Base-by-base conservation (phyloP, 2,329 filamentous ascomycete genomes). In the Claviceps lovelessii region DNA sequence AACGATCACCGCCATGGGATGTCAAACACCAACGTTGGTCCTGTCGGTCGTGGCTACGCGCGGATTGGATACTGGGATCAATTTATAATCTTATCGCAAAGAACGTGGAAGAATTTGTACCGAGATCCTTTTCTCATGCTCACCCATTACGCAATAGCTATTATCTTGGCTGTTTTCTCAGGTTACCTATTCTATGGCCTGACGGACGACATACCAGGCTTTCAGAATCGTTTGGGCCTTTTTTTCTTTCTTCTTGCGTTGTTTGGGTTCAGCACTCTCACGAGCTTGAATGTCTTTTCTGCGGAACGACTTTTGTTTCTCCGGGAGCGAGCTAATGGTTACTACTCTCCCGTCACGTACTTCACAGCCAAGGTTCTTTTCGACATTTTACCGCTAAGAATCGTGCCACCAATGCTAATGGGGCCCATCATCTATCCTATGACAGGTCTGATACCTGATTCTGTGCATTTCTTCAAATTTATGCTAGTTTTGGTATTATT, bases 61-160 rank as follows among this genome's bases (percentile, higher is more conserved):
- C 88, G 93, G 56, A 78, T 96, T 55, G 84, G 91, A 49, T 84
- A 90, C 60, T 63, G 79, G 9, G 78, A 85, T 47, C 93, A 98
- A 68, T 97, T 98, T 69, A 65, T 84, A 54, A 96, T 98, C 61
- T 76, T 98, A 13, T 95, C 91, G 0, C 79, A 84, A 63, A 83
- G 93, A 49, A 98, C 93, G 0, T 98, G 91, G 91, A 90, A 87
- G 65, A 98, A 98, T 65, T 77, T 98, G 7, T 97, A 98, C 73
- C 84, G 93, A 55, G 96, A 98, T 68, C 93, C 93, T 1, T 90
- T 97, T 80, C 75, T 98, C 57, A 98, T 98, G 93, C 79, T 98
- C 56, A 96, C 90, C 0, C 93, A 98, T 71, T 98, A 97, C 66
- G 93, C 93, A 42, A 97, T 96, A 61, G 90, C 93, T 8, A 97